Base-by-base conservation (phyloP, 2,329 filamentous ascomycete genomes). In the Botrytis hyacinthi region DNA sequence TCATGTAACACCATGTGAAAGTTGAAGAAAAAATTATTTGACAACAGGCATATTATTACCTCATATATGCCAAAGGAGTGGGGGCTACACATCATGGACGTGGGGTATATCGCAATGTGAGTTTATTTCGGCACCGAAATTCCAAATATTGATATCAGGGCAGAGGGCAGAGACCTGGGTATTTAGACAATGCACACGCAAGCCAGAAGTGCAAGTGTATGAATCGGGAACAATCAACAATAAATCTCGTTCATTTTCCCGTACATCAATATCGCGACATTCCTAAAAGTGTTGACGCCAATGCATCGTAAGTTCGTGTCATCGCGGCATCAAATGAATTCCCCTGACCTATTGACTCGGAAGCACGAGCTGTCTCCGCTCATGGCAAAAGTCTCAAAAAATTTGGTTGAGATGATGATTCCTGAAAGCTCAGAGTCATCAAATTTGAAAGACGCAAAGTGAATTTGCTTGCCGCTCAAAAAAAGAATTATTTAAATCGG, bases 1-100 rank as follows among this genome's bases (percentile, higher is more conserved):
- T n/a, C 63, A 51, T 37, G 22, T n/a, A 67, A 32, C 44, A 67
- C 44, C 32, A 67, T 67, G 63, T 67, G 63, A 51, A 51, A 51
- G 9, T 37, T 51, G 32, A 48, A n/a, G 22, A n/a, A n/a, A 48
- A 14, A n/a, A 10, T 22, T 16, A n/a, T 51, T 66, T 37, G 40
- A 10, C 12, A 26, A 16, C 22, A 16, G 14, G 29, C 48, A 37
- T 16, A 6, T 37, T n/a, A 51, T 51, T 67, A 67, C 32, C 63
- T 51, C 63, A 51, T 51, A 22, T 22, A 51, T 35, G 29, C 32
- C 7, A 37, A n/a, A 7, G 63, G 4, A 22, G 32, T 67, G 63
- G 63, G 63, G 44, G 44, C 18, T 46, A 48, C 20, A 63, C 59
- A 61, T 35, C 26, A 26, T 62, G 37, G 22, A 42, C 22, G 37